Percentiles rank a stretch among this genome's conserved stretches.
Conservation (phyloP, 2,329 filamentous ascomycete genomes). For the Pseudogymnoascus destructans region DNA sequence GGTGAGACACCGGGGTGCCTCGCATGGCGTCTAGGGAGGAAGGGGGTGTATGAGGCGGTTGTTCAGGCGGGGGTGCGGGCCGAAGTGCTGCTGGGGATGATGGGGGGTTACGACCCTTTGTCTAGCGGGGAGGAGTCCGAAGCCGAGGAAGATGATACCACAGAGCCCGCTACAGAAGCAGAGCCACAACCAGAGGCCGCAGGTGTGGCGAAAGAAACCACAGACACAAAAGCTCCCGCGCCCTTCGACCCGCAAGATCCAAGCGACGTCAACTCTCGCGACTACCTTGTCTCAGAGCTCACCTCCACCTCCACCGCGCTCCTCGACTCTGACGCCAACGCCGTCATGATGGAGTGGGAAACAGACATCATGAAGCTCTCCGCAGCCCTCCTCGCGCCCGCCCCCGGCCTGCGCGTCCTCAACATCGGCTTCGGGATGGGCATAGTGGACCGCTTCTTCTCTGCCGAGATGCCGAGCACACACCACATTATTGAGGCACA, state of each 20-base stretch:
- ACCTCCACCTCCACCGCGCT: constrained; percentile 54
- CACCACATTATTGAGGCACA: constrained; percentile 87
- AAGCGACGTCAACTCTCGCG: constrained; percentile 43
- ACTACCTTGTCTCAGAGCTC: constrained; percentile 55
- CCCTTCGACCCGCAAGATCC: constrained; percentile 22
- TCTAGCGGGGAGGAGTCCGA: constrained; percentile 36
- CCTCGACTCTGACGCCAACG: constrained; percentile 63
- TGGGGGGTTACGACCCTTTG: constrained; percentile 71
- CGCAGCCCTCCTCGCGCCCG: constrained; percentile 51
- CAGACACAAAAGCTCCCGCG: constrained; percentile 14
- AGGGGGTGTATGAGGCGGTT: constrained; percentile 63
- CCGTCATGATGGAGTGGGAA: constrained; percentile 93
- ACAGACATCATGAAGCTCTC: constrained; percentile 72
- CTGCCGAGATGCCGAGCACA: constrained; percentile 48
- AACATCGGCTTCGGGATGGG: constrained; percentile 90
- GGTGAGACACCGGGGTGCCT: constrained; percentile 88
- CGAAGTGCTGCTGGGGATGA: constrained; percentile 68
- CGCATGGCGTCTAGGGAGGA: constrained; percentile 55
- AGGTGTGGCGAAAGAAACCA: constrained; percentile 17
- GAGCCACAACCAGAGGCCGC: constrained; percentile 19
- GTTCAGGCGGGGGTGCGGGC: constrained; percentile 85
- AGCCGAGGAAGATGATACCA: constrained; percentile 28
- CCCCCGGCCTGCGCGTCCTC: constrained; percentile 52
- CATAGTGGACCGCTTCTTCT: constrained; percentile 69
- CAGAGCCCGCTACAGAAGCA: constrained; percentile 24